Evolutionary conservation across 768 basidiomycete species (phyloP).

Genomic region (Suillus subluteus): DNA sequence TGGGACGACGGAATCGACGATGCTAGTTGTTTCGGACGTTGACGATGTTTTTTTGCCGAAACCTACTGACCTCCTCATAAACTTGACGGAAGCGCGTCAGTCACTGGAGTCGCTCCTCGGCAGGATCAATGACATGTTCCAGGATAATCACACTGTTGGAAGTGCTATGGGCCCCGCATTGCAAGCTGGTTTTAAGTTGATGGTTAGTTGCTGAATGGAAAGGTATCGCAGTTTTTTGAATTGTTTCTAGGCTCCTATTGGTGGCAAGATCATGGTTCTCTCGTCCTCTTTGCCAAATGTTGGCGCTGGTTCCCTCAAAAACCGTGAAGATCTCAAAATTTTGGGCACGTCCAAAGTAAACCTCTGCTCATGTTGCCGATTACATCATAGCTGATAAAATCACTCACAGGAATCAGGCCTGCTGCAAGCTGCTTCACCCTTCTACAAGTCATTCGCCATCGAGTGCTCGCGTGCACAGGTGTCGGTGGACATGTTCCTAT

Average conservation of each 20-base stretch:
- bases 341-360: constrained; percentile 90
- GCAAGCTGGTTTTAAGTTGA: constrained; percentile 94
- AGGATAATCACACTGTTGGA: constrained; percentile 91
- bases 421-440: constrained; percentile 90
- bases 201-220: constrained; percentile 51
- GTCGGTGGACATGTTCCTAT: constrained; percentile 99
- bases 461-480: constrained; percentile 97
- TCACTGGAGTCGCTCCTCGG: constrained; percentile 83
- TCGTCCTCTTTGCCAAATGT: constrained; percentile 85
- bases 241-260: constrained; percentile 73
- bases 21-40: constrained; percentile 97
- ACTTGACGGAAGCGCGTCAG: constrained; percentile 81
- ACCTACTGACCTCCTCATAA: constrained; percentile 95
- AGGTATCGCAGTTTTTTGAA: not conserved
- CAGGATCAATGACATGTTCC: constrained; percentile 94
- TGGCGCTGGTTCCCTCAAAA: constrained; percentile 91
- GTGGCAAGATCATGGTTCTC: constrained; percentile 90
- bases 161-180: constrained; percentile 94
- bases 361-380: not conserved
- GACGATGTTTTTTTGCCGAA: constrained; percentile 98
- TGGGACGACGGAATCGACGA: constrained; percentile 76
- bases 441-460: constrained; percentile 99
- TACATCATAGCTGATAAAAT: constrained; percentile 11
- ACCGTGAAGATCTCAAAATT: constrained; percentile 95
- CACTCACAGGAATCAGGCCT: constrained; percentile 78